phyloP scores from a whole-genome alignment of 345 rosid species.

The Acer campestre region DNA sequence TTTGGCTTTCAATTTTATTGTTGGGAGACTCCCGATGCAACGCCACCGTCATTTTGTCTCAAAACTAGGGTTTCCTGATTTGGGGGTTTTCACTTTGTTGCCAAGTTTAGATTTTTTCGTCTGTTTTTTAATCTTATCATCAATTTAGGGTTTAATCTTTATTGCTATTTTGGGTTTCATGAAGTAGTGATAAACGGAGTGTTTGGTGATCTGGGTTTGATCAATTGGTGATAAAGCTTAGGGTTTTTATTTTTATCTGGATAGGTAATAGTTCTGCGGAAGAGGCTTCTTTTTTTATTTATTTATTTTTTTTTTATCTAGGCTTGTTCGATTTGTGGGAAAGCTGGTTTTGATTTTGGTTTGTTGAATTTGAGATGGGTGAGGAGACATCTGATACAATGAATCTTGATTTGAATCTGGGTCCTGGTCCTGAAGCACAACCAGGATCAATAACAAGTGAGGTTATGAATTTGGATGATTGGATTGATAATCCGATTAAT shows the following conservation, averaged over 20 bases:
- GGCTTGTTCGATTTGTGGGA: conserved; percentile 8
- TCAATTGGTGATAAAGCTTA: background rate
- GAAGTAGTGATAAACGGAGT: conserved; percentile 4
- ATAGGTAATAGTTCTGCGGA: background rate
- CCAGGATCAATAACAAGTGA: conserved; percentile 45
- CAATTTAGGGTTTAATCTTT: conserved; percentile 7
- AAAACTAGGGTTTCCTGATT: conserved; percentile 25
- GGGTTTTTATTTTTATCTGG: conserved; percentile 1
- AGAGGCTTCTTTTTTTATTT: background rate
- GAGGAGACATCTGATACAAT: conserved; percentile 77
- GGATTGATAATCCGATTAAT: conserved; percentile 51
- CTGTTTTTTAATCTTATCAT: background rate
- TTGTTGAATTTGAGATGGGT: conserved; percentile 48
- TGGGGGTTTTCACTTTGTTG: background rate
- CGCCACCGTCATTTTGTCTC: conserved; percentile 21
- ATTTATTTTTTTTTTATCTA: background rate
- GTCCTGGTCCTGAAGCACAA: conserved; percentile 76
- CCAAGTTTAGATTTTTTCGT: conserved; percentile 8
- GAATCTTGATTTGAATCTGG: conserved; percentile 97
- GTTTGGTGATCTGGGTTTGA: conserved; percentile 3
- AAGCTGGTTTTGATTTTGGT: conserved; percentile 16
- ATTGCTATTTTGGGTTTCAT: conserved; percentile 7
- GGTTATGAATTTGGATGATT: conserved; percentile 59
- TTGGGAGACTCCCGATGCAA: background rate
- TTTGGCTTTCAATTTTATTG: background rate